Conservation (phyloP, 345 rosid genomes). For the Bruguiera parviflora region DNA sequence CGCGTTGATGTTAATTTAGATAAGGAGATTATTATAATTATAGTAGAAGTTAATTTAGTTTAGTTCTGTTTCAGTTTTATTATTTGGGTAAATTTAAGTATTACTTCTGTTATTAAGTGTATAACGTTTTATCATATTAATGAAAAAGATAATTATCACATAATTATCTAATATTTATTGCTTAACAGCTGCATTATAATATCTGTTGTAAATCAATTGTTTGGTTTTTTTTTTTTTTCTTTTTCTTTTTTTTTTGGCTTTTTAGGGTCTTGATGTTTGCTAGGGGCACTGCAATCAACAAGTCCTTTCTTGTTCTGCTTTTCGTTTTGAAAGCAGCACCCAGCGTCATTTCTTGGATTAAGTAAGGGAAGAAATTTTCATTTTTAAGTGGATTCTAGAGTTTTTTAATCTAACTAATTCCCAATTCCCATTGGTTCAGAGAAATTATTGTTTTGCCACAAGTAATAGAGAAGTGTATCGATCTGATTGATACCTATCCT, state of each 20-base stretch:
- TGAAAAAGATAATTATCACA: too few species aligned
- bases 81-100: too few species aligned
- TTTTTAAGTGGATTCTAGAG: too few species aligned
- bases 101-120: too few species aligned
- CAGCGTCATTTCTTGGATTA: slow-evolving; percentile 66
- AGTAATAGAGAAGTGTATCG: background rate
- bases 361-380: slow-evolving; percentile 32
- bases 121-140: too few species aligned
- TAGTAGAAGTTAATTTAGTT: too few species aligned
- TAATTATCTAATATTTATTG: too few species aligned
- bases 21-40: too few species aligned
- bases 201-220: background rate
- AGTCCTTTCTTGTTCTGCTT: slow-evolving; percentile 74
- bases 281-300: slow-evolving; percentile 69
- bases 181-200: background rate
- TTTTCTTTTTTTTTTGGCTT: background rate
- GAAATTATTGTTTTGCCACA: background rate
- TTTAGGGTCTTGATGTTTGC: slow-evolving; percentile 64
- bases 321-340: slow-evolving; percentile 76
- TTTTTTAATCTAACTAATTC: slow-evolving; percentile 10
- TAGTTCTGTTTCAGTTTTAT: too few species aligned
- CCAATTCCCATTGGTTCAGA: background rate
- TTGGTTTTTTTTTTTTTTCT: background rate
- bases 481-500: too few species aligned
- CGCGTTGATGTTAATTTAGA: too few species aligned